Percentiles rank a stretch among this genome's conserved stretches.
Conservation (phyloP, 1,139 yeast species). For the Geotrichum siamense region DNA sequence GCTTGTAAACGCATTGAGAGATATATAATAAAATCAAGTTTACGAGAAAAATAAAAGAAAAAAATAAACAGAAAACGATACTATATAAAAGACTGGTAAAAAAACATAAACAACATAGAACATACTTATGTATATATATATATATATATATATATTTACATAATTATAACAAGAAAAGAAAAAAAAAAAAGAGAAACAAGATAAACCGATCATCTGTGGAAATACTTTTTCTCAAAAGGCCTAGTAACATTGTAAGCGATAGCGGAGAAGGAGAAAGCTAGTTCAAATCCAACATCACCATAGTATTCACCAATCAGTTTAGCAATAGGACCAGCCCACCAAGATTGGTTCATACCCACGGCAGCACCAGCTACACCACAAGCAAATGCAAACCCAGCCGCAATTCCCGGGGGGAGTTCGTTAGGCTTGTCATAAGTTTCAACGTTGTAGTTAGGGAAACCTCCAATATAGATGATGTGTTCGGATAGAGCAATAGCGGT, state of each 20-base stretch:
- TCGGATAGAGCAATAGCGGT: too few relatives aligned
- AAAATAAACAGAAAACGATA: neutral
- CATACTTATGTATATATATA: neutral
- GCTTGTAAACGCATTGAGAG: too few relatives aligned
- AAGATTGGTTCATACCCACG: conserved; percentile 76
- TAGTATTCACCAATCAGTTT: conserved; percentile 53
- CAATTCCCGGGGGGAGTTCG: conserved; percentile 63
- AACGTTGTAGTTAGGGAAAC: conserved; percentile 55
- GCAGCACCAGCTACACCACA: conserved; percentile 84
- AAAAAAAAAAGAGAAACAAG: neutral
- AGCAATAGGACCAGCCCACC: conserved; percentile 72
- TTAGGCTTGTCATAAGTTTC: conserved; percentile 50
- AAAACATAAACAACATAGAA: neutral
- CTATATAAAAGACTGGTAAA: neutral
- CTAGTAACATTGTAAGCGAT: conserved; percentile 55
- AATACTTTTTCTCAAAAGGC: conserved; percentile 47
- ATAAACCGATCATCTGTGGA: conserved; percentile 24
- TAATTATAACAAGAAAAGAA: too few relatives aligned
- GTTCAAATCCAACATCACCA: conserved; percentile 85
- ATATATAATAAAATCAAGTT: too few relatives aligned
- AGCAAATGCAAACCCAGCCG: conserved; percentile 71
- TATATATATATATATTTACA: too few relatives aligned
- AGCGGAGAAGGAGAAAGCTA: conserved; percentile 63
- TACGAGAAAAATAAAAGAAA: too few relatives aligned
- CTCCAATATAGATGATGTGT: conserved; percentile 62